Evolutionary conservation across 2,329 filamentous ascomycete genomes (phyloP), one percentile per base, ranked within the genome.

Genomic region (Sporothrix pseudoabietina): DNA sequence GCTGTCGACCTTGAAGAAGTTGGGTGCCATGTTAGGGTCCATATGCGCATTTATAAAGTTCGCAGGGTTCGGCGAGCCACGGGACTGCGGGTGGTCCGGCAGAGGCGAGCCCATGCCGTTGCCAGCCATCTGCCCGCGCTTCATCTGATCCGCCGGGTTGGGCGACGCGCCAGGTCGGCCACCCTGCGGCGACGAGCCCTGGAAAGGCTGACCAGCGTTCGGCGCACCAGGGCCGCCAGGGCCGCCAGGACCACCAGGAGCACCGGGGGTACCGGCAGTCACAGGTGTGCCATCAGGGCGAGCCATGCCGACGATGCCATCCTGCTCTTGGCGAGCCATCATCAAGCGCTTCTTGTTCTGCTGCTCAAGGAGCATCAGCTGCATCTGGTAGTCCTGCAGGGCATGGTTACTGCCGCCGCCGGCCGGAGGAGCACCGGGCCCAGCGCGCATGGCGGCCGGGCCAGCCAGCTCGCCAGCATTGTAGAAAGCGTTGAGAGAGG

Each of bases 321-420:
- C 93, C 81, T 95, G 92, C 80, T 94, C 89, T 79, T 91, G 91
- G 22, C 92, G 89, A 52, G 92, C 92, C 92, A 94, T 94, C 85
- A 94, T 90, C 68, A 95, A 85, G 22, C 92, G 86, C 82, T 94
- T 94, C 85, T 94, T 95, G 78, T 95, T 95, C 82, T 95, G 92
- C 82, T 94, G 92, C 82, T 95, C 92, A 19, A 95, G 86, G 69
- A 94, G 83, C 92, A 76, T 95, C 79, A 95, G 83, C 80, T 95
- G 92, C 92, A 94, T 94, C 83, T 95, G 92, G 78, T 95, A 95
- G 80, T 96, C 92, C 81, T 94, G 92, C 63, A 95, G 85, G 30
- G 92, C 92, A 80, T 94, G 92, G 80, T 94, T 95, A 81, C 91
- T 92, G 69, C 84, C 86, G 77, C 82, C 86, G 75, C 82, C 85